Evolutionary conservation across 257 asterid genomes (phyloP), one percentile per base, ranked within the genome.

Genomic region (Striga asiatica): DNA sequence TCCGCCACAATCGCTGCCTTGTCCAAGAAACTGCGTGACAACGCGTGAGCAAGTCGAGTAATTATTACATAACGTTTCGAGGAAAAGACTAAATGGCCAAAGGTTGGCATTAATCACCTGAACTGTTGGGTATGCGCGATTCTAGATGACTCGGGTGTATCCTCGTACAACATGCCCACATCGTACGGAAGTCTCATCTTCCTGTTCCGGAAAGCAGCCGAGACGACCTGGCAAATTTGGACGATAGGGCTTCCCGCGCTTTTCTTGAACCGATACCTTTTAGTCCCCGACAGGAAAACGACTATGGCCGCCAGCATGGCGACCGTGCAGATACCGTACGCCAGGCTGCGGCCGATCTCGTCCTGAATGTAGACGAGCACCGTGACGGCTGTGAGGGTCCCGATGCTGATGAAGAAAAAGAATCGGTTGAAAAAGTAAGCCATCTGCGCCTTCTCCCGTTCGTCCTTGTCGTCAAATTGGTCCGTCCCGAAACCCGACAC

Each of bases 361-460:
- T 85, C 97, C 66, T 89, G 85, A 4, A 89, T 24, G 72, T 89
- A 89, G 47, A 89, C 97, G 8, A 89, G 89, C 12, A 89, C 87
- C 0, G 97, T 89, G 6, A 89, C 97, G 0, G 95, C 97, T 1
- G 79, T 51, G 47, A 86, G 57, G 1, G 98, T 82, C 13, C 97
- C 97, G 0, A 85, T 72, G 69, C 95, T 89, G 64, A 89, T 82
- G 81, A 85, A 83, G 81, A 91, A 81, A 69, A 91, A 91, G 82
- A 91, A 86, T 39, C 98, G 69, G 73, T 80, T 78, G 78, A 91
- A 91, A 79, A 91, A 91, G 47, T 35, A 80, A 0, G 86, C 76
- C 96, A 81, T 87, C 58, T 84, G 95, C 4, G 89, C 58, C 49
- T 80, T 91, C 72, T 91, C 98, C 13, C 61, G 80, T 5, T 76